Conservation (phyloP, 139 green algal species). For the Chlorella sp. region DNA sequence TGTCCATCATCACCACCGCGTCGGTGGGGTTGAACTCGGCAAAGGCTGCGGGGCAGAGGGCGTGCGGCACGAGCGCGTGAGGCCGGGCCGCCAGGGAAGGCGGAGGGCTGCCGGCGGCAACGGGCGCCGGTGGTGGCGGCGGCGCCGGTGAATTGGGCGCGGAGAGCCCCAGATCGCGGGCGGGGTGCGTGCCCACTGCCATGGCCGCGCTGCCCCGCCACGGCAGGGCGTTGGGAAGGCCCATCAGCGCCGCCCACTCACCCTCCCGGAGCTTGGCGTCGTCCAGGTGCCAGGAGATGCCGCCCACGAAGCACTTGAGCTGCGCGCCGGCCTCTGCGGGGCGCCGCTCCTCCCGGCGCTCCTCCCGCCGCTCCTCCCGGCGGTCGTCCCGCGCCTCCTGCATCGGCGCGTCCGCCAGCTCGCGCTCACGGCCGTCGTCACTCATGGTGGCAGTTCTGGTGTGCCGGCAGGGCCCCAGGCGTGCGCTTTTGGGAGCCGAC, state of each 20-base stretch:
- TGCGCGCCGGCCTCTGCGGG: neutral
- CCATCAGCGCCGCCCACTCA: conserved; percentile 33
- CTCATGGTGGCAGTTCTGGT: neutral
- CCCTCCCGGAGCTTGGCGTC: conserved; percentile 64
- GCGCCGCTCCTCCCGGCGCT: no score
- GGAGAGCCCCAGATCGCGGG: no score
- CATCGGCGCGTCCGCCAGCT: conserved; percentile 12
- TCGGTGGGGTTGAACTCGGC: conserved; percentile 49
- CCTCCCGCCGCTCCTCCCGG: neutral
- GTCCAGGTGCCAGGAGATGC: conserved; percentile 69
- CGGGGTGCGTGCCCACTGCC: no score
- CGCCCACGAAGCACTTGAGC: conserved; percentile 72
- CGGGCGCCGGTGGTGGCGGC: neutral
- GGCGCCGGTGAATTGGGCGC: no score
- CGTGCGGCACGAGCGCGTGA: neutral
- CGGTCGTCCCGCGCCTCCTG: neutral
- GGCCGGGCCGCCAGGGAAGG: neutral
- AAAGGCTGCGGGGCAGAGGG: conserved; percentile 59
- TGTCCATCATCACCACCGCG: conserved; percentile 72
- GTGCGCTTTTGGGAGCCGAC: neutral
- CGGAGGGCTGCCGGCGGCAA: neutral
- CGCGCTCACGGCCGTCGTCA: conserved; percentile 15
- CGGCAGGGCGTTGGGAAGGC: no score
- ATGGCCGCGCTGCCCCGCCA: no score
- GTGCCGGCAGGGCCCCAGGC: neutral